Base-by-base conservation (phyloP, 768 basidiomycete genomes). In the Mycena amicta region DNA sequence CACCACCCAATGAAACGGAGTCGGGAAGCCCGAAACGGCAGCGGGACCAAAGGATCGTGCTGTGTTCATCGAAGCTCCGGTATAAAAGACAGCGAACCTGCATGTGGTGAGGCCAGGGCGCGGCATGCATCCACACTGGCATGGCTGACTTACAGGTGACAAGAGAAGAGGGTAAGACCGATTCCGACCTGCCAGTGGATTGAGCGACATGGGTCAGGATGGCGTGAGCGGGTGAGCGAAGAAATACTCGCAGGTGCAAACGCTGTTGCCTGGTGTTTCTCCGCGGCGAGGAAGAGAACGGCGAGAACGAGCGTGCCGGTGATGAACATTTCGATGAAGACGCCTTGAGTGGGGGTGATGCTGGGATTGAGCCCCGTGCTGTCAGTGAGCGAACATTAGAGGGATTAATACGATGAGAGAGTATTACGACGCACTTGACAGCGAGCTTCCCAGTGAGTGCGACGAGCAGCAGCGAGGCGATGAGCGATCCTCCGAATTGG, bases 291-390 rank as follows among this genome's bases (percentile, higher is more conserved):
- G 86, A 89, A 88, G 60, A 89, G 80, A n/a, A 88, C 84, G 5
- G 88, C 75, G 15, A 87, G 70, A 41, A 84, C 80, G 39, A 89
- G 75, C 16, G 77, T 75, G 13, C 82, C 75, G 15, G 87, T 88
- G 62, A 83, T 80, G 70, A 89, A 88, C 80, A 87, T 85, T 68
- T 89, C 87, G 59, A 89, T 87, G 69, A 88, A 89, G 18, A 87
- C 79, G 12, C 77, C 86, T 68, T 89, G 85, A 0, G 83, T 77
- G 3, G 69, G 59, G 70, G 79, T 88, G 57, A 82, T 70, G 3
- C 78, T 80, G 20, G 70, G 66, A 8, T 74, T 73, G 30, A 84
- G 74, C 62, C 70, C 69, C 8, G 83, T 84, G 62, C 86, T 88
- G 57, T 13, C 13, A 45, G 59, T 54, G 61, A 55, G 43, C 55